Evolutionary conservation across 768 basidiomycete genomes (phyloP), one percentile per base, ranked within the genome.

Genomic region (Auricularia sp.): DNA sequence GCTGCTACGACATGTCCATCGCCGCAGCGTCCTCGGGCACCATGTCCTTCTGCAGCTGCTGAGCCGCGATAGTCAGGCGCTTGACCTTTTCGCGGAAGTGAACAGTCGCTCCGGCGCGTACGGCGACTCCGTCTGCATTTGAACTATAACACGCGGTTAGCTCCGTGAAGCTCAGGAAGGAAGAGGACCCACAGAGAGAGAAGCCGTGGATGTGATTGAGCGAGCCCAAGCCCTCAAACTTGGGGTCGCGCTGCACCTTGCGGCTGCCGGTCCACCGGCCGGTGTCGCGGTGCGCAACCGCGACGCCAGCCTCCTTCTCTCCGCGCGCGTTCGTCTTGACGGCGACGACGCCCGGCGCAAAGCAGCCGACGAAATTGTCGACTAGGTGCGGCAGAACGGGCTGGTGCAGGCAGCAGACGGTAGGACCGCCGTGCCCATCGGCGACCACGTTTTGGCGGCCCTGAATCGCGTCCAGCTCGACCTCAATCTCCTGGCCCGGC

Each of bases 381-480:
- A 87, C 86, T 35, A 85, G 83, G n/a, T 86, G 78, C 6, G 84
- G 81, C 0, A 92, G 90, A 35, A 98, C 87, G 0, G 89, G 88
- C 67, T 87, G 84, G 70, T 83, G 83, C 66, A 88, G 77, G 97
- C 36, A 97, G 83, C 4, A 97, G 81, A 61, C 97, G 90, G 72
- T 98, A 99, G 0, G 94, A 91, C 2, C 2, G 97, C 96, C 6
- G 95, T 98, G 3, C 96, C 93, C 61, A 98, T 96, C 35, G 97
- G 94, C 65, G 85, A 91, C 74, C 91, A 99, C 73, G 70, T 91
- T 91, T 16, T 94, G 93, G 16, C 91, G 84, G 14, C 93, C 91
- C 71, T 98, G 98, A 66, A 94, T 79, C 23, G 93, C 95, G 71
- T 98, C 93, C 64, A 95, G 70, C 70, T 93, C 89, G 77, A 91